Evolutionary conservation across 345 rosid species (phyloP), one percentile per base, ranked within the genome.

Genomic region (Citrus unshiu): DNA sequence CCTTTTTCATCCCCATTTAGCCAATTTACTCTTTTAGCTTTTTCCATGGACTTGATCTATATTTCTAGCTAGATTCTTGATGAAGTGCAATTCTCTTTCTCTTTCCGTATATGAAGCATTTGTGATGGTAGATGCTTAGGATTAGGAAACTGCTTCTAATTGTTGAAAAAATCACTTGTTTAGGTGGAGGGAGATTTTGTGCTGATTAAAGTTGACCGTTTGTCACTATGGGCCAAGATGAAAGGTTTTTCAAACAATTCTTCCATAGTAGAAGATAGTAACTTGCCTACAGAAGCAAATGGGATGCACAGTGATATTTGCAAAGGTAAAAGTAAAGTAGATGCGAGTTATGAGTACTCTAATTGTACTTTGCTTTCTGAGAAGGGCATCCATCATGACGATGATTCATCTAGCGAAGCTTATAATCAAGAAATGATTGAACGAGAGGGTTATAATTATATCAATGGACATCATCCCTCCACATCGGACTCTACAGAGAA

Each of bases 141-240:
- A 40, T 62, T 12, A 57, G 67, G 77, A 25, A n/a, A 2, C 25
- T 25, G 5, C 43, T 63, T 32, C 63, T 73, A 34, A 66, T 61
- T 14, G 70, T 63, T 60, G 74, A 77, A 58, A 58, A 77, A 40
- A 24, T 74, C 9, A 56, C 21, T 57, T 65, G 81, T 71, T 74
- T 54, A 95, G 99, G 89, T 95, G 43, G 93, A 92, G 79, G 98
- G 98, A 76, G 99, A 95, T 80, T 43, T 34, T 62, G 99, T 93
- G 75, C 86, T 84, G 68, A 77, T 95, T 74, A 86, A 87, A 85
- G 74, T 95, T 74, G 97, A 92, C 81, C 94, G 92, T 21, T 59
- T 90, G 67, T 80, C 86, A 46, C 68, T 69, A 30, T 93, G 99
- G 99, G 83, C 92, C 75, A 91, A 86, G 86, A 93, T 92, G 93